phyloP scores from a whole-genome alignment of 805 yeast genomes.

The Candida vartiovaarae region DNA sequence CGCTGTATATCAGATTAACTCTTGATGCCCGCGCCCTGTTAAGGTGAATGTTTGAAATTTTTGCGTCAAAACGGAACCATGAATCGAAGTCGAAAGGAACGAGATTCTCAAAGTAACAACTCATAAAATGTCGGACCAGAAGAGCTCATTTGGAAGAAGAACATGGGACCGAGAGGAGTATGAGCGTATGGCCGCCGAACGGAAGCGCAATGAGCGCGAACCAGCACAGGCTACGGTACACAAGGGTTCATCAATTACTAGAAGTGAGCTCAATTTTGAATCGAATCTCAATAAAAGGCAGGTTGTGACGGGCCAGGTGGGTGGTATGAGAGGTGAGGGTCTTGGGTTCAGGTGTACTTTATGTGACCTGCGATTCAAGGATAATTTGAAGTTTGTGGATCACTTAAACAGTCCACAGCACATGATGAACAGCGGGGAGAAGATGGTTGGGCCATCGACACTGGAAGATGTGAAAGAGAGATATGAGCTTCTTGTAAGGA shows the following conservation, averaged over 20 bases:
- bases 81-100: neutral
- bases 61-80: neutral
- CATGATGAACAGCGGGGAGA: conserved; percentile 35
- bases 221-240: neutral
- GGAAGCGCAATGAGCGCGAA: conserved; percentile 17
- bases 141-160: conserved; percentile 44
- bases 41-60: neutral
- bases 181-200: conserved; percentile 37
- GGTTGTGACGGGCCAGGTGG: conserved; percentile 24
- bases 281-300: conserved; percentile 28
- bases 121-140: neutral
- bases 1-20: too few relatives aligned
- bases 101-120: neutral
- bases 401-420: conserved; percentile 79
- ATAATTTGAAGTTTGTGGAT: conserved; percentile 72
- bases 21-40: neutral
- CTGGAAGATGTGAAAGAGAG: conserved; percentile 40
- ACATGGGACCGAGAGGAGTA: conserved; percentile 71
- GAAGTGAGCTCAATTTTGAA: conserved; percentile 20
- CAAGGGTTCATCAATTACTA: conserved; percentile 3
- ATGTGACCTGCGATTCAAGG: conserved; percentile 77
- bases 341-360: conserved; percentile 82
- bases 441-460: conserved; percentile 34
- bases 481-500: conserved; percentile 29
- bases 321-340: conserved; percentile 42